Evolutionary conservation across 345 rosid species (phyloP).

Genomic region (Reutealis trisperma): DNA sequence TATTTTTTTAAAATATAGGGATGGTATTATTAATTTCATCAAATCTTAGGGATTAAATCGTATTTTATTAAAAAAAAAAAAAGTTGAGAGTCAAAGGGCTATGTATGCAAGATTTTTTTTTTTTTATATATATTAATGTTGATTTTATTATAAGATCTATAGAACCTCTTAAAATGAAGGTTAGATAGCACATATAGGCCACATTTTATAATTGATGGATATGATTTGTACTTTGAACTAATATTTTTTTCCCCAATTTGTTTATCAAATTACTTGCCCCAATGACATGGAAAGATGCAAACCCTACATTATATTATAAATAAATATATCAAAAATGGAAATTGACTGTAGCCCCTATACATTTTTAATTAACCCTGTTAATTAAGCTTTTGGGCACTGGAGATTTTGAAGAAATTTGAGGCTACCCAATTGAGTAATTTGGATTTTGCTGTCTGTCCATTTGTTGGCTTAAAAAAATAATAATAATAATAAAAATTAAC

Average conservation of each 20-base stretch:
- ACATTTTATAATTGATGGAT: too few species aligned
- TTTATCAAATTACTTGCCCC: too few species aligned
- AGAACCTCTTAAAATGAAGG: too few species aligned
- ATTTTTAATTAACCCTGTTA: not conserved
- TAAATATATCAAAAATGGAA: not conserved
- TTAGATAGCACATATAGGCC: too few species aligned
- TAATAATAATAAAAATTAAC: too few species aligned
- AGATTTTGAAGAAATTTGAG: not conserved
- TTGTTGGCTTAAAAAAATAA: not conserved
- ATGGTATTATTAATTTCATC: too few species aligned
- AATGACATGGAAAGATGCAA: not conserved
- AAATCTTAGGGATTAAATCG: too few species aligned
- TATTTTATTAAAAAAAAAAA: not conserved
- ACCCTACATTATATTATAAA: not conserved
- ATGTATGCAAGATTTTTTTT: not conserved
- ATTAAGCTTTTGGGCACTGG: not conserved
- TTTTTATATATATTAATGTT: not conserved
- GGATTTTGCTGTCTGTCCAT: constrained; percentile 18
- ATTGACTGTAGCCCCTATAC: constrained; percentile 1
- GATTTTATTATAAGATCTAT: not conserved
- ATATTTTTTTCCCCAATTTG: not conserved
- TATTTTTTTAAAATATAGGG: too few species aligned
- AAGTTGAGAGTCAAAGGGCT: not conserved
- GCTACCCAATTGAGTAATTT: constrained; percentile 8
- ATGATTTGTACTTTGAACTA: not conserved